Base-by-base conservation (phyloP, 2,329 filamentous ascomycete species). In the Diaporthe humulicola region DNA sequence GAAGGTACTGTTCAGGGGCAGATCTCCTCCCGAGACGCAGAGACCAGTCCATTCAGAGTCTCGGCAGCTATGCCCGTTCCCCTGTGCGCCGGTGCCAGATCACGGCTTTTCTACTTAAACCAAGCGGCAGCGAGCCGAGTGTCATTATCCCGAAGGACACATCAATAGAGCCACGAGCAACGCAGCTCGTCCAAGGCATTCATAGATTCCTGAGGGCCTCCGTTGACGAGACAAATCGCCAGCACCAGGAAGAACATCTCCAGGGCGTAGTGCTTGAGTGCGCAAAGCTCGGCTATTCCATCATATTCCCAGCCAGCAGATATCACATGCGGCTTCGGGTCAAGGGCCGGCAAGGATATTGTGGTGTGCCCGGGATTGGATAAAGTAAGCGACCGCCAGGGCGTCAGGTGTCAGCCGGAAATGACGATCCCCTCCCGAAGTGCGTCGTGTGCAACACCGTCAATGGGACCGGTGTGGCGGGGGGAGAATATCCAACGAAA, bases 241-340 rank as follows among this genome's bases (percentile, higher is more conserved):
- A 80, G 48, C 79, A 83, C 58, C 85, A 86, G 76, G 79, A 80
- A 70, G 81, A 78, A 17, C 83, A 86, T 57, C 79, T 87, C 4
- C 80, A 84, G 58, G 82, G 81, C 17, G 81, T 87, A 17, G 83
- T 86, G 25, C 75, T 81, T 4, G 85, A 86, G 77, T 85, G 82
- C 50, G 79, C 84, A 25, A 84, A 81, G 67, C 79, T 87, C 36
- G 86, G 86, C 15, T 85, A 86, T 73, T 70, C 84, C 25, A 70
- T 87, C 9, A n/a, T 79, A 87, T 42, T 87, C 85, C 6, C 85
- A 87, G 69, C 85, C 85, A 0, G 79, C 80, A 10, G 85, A 86
- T 22, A 50, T 70, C n/a, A 52, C 14, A 9, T 75, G 66, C 22
- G 25, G 28, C 8, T 75, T 70, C 56, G 56, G 54, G 1, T 40